Base-by-base conservation (phyloP, 305 asterid species). In the Fraxinus platypoda region DNA sequence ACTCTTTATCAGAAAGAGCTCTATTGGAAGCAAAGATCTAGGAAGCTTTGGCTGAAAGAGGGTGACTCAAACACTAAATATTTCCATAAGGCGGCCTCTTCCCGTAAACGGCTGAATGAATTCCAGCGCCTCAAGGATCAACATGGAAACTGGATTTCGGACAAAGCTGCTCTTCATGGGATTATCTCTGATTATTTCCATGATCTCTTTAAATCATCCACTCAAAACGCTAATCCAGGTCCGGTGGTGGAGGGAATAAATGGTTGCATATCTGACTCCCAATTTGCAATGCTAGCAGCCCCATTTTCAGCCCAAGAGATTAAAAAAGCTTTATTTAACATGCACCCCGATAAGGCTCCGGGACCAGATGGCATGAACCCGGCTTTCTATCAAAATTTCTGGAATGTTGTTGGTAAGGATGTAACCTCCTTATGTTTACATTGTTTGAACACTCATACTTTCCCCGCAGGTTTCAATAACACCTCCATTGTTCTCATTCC, bases 131-230 rank as follows among this genome's bases (percentile, higher is more conserved):
- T 49, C 7, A 13, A 15, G 3, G 19, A 13, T n/a, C 17, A 0
- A 2, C 0, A 49, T 12, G 21, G 62, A 0, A n/a, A 12, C 1
- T 49, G 21, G 62, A 0, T 12, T 3, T 49, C 23, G 0, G 21
- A 13, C 1, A 13, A 0, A 4, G 1, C 0, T 0, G 57, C 0
- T 0, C 0, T 46, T 1, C n/a, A 46, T 1, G n/a, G n/a, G 0
- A 12, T 12, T 12, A 46, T 46, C n/a, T 46, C 5, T 1, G 57
- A 46, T 0, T 49, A 49, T 2, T 49, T 49, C 0, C 62, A 15
- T 0, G 3, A 13, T 2, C 21, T 49, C 0, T 49, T 49, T 8
- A 15, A 46, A 46, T 46, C 7, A 0, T 49, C 62, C 0, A 13
- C 4, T 0, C 62, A 2, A 12, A 3, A 0, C 2, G 21, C 0